Evolutionary conservation across 257 asterid genomes (phyloP).

Genomic region (Nicotiana undulata): DNA sequence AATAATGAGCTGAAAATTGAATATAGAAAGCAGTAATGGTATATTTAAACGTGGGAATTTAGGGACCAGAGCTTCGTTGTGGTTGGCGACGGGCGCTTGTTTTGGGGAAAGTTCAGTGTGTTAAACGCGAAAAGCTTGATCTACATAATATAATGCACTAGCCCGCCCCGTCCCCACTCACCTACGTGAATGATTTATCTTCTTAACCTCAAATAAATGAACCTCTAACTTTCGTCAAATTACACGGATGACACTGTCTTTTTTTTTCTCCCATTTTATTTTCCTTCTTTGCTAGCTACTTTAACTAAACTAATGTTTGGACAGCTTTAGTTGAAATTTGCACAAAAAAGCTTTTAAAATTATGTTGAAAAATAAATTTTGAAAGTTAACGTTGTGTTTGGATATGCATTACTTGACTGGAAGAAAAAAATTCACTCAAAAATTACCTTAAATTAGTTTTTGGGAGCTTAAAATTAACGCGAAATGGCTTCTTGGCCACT

Average conservation of each 20-base stretch:
- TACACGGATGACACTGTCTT: neutral
- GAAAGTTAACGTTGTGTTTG: too few relatives aligned
- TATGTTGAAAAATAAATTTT: too few relatives aligned
- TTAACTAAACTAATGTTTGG: too few relatives aligned
- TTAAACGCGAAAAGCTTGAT: neutral
- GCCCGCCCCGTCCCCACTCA: neutral
- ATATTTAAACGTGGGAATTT: neutral
- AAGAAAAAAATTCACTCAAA: too few relatives aligned
- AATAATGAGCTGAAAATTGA: neutral
- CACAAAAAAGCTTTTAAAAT: too few relatives aligned
- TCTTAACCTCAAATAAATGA: neutral
- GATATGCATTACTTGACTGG: too few relatives aligned
- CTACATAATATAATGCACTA: neutral
- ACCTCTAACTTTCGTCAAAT: neutral
- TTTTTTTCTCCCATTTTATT: too few relatives aligned
- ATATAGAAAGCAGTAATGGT: neutral
- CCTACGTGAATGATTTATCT: neutral
- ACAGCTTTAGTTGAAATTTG: too few relatives aligned
- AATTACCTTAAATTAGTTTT: too few relatives aligned
- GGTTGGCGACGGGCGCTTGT: neutral
- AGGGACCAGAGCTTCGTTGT: neutral
- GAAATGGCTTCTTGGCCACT: too few relatives aligned
- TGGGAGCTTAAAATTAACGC: too few relatives aligned
- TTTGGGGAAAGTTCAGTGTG: neutral
- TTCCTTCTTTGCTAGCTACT: too few relatives aligned